Evolutionary conservation across 441 rosid genomes (phyloP), one percentile per base, ranked within the genome.

Genomic region (Breynia disticha): DNA sequence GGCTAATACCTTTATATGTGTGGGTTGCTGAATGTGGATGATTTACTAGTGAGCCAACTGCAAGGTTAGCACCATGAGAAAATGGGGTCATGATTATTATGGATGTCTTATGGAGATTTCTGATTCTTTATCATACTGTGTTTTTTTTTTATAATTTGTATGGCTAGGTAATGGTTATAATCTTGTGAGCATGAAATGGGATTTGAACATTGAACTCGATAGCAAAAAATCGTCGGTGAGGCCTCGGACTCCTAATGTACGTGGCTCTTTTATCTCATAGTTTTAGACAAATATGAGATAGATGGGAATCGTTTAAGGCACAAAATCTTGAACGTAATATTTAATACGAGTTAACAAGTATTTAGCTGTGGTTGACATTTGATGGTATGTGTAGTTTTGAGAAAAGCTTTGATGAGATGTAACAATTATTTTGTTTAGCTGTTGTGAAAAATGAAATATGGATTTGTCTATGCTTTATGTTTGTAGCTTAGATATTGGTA

Each of bases 1-100:
- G 11, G 46, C 48, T 37, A 62, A 49, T 53, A 21, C 46, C n/a
- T 60, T 20, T 59, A 39, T 10, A 9, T 39, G 43, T 39, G 43
- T 10, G 43, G 43, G 38, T 49, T 41, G 19, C 22, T 39, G 41
- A 24, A 43, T 22, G 17, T 50, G 54, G 52, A 38, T 62, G 46
- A 32, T 58, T 62, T 46, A 19, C 35, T 48, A 17, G 17, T 5
- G 19, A 32, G 62, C 39, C 46, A 1, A 22, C 48, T 10, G 42
- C 35, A 67, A n/a, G 67, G 64, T 54, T 46, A 58, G 61, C 43
- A 49, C 39, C 28, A 20, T 51, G 35, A 51, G 50, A 46, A 56
- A 21, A 52, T 11, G 61, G 43, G 4, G 43, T 39, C 14, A 8
- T 8, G 15, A 39, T 39, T 39, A 39, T 19, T 19, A 17, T 35